Evolutionary conservation across 2,329 filamentous ascomycete genomes (phyloP).

Genomic region (Graphiopsis chlorocephala): DNA sequence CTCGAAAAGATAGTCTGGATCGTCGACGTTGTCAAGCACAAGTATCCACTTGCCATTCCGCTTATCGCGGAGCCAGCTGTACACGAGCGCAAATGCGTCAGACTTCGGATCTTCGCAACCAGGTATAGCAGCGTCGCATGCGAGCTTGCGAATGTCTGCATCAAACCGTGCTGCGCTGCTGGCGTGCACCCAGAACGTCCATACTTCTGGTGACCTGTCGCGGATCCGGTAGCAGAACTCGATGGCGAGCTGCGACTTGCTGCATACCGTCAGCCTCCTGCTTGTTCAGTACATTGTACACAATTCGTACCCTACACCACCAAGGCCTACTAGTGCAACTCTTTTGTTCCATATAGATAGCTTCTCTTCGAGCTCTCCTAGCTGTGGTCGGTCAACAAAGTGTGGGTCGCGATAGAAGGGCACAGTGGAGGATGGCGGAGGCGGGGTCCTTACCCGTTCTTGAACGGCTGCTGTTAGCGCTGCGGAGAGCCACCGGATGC

Average conservation of each 20-base stretch:
- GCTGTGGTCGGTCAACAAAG: constrained; percentile 23
- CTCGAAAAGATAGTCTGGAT: constrained; percentile 16
- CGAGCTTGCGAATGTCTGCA: constrained; percentile 8
- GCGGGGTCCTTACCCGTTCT: too few species aligned
- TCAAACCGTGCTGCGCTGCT: constrained; percentile 26
- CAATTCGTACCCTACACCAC: constrained; percentile 29
- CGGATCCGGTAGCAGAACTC: constrained; percentile 21
- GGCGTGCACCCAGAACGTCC: constrained; percentile 28
- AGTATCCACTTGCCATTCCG: constrained; percentile 21
- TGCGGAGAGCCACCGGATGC: too few species aligned
- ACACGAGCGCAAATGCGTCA: constrained; percentile 16
- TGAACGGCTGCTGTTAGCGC: too few species aligned
- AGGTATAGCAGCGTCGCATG: too few species aligned
- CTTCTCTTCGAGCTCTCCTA: constrained; percentile 7
- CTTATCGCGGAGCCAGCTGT: constrained; percentile 22
- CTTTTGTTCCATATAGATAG: constrained; percentile 16
- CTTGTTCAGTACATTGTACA: too few species aligned
- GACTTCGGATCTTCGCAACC: background rate
- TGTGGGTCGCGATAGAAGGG: constrained; percentile 24
- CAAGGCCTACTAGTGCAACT: constrained; percentile 23
- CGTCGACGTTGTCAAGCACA: constrained; percentile 28
- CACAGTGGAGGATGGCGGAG: constrained; percentile 15
- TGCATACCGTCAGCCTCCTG: constrained; percentile 10
- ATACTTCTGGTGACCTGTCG: constrained; percentile 19
- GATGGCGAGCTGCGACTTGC: constrained; percentile 30